Percentiles rank a stretch among this genome's conserved stretches.
phyloP scores from a whole-genome alignment of 2,329 filamentous ascomycete species.

The Cyphellophora attinorum region DNA sequence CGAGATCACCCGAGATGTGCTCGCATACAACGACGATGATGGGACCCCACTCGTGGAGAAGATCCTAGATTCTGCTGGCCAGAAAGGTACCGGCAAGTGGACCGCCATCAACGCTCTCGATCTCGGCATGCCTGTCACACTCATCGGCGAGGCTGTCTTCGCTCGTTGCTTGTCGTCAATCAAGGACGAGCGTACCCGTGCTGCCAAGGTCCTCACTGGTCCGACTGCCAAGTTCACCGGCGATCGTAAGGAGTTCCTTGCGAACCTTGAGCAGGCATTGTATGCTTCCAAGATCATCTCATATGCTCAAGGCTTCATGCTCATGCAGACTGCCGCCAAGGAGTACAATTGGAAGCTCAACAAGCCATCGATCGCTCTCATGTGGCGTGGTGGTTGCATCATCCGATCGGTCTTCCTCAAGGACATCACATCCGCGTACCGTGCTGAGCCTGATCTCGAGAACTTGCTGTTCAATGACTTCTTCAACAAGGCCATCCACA shows the following conservation, averaged over 20 bases:
- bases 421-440: slow-evolving; percentile 97
- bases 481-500: slow-evolving; percentile 99
- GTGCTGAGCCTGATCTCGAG: slow-evolving; percentile 85
- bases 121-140: slow-evolving; percentile 94
- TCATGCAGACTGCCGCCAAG: slow-evolving; percentile 96
- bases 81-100: slow-evolving; percentile 99
- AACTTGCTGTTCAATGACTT: slow-evolving; percentile 98
- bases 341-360: slow-evolving; percentile 98
- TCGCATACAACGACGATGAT: slow-evolving; percentile 97
- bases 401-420: slow-evolving; percentile 99
- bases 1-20: slow-evolving; percentile 96
- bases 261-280: slow-evolving; percentile 95
- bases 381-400: slow-evolving; percentile 99
- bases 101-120: slow-evolving; percentile 98
- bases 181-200: slow-evolving; percentile 84
- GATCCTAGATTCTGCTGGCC: slow-evolving; percentile 95
- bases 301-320: slow-evolving; percentile 99
- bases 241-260: slow-evolving; percentile 86
- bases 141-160: slow-evolving; percentile 96
- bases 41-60: slow-evolving; percentile 89
- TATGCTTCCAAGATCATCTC: slow-evolving; percentile 99
- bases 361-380: slow-evolving; percentile 98
- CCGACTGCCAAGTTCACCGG: slow-evolving; percentile 74
- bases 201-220: slow-evolving; percentile 68
- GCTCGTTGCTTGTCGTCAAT: slow-evolving; percentile 86